Evolutionary conservation across 1,139 yeast species (phyloP).

Genomic region (Lodderomyces metapsilosis): DNA sequence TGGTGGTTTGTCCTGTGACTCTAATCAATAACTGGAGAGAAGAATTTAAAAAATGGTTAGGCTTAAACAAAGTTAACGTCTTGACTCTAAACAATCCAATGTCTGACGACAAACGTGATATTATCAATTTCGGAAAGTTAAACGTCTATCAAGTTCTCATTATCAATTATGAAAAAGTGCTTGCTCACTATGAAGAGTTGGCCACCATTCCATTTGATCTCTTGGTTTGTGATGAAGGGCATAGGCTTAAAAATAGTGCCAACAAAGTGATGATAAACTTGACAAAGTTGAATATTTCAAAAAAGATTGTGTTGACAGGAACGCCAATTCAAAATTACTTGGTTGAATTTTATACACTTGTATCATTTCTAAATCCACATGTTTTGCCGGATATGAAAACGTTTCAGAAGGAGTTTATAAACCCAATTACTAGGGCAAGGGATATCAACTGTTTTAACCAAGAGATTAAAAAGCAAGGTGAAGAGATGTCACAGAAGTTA

Average conservation of each 20-base stretch:
- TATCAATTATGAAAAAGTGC: conserved; percentile 82
- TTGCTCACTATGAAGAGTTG: conserved; percentile 57
- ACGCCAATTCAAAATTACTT: conserved; percentile 96
- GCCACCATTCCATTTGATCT: conserved; percentile 58
- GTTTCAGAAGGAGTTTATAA: conserved; percentile 66
- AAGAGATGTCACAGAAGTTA: conserved; percentile 58
- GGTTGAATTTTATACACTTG: conserved; percentile 75
- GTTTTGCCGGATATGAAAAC: conserved; percentile 60
- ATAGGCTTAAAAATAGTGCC: conserved; percentile 67
- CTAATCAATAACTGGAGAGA: conserved; percentile 82
- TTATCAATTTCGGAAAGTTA: conserved; percentile 61
- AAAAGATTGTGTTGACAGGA: conserved; percentile 73
- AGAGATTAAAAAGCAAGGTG: conserved; percentile 53
- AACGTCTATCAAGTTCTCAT: conserved; percentile 80
- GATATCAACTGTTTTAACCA: conserved; percentile 66
- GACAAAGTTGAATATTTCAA: conserved; percentile 52
- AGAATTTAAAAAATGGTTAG: conserved; percentile 91
- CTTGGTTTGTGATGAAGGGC: conserved; percentile 94
- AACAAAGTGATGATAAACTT: conserved; percentile 71
- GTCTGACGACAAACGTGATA: conserved; percentile 57
- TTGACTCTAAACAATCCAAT: conserved; percentile 51
- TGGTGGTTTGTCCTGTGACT: conserved; percentile 92
- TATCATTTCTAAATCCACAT: conserved; percentile 84
- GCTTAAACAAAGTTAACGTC: conserved; percentile 58
- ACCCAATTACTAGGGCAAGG: conserved; percentile 72